Percentiles rank a stretch among this genome's conserved stretches.
Evolutionary conservation across 2,329 filamentous ascomycete species (phyloP).

Genomic region (Apiospora pterosperma): DNA sequence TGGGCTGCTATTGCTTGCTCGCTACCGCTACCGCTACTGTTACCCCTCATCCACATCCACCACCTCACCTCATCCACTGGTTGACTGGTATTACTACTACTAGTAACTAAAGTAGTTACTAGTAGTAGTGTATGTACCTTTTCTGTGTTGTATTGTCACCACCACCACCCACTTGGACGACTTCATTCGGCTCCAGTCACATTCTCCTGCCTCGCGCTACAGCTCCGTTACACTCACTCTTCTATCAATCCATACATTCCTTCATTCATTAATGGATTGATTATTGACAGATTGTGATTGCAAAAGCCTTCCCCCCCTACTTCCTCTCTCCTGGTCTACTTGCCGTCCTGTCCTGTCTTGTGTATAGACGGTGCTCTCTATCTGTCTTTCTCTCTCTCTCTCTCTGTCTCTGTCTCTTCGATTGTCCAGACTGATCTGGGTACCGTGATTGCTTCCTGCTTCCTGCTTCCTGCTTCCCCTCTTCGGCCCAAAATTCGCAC

Average conservation of each 20-base stretch:
- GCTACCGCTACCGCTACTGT: slow-evolving; percentile 1
- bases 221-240: background rate
- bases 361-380: background rate
- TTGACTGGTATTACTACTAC: too few relatives aligned
- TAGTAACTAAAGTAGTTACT: too few relatives aligned
- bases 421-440: background rate
- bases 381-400: background rate
- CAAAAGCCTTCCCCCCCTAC: background rate
- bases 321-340: background rate
- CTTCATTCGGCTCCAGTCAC: background rate
- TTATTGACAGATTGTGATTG: background rate
- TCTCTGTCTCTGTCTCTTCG: background rate
- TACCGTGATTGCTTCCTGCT: background rate
- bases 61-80: background rate
- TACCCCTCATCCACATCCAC: slow-evolving; percentile 2
- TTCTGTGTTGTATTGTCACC: background rate
- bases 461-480: slow-evolving; percentile 2
- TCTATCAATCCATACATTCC: background rate
- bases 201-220: background rate
- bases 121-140: too few relatives aligned
- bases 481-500: background rate
- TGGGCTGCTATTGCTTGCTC: background rate
- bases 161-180: background rate
- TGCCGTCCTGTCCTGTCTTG: background rate
- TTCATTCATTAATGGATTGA: background rate